These are phyloP conservation scores for Exophiala aquamarina DNA, from an alignment of 2,329 filamentous ascomycete species.

Conservation along the genomic window DNA sequence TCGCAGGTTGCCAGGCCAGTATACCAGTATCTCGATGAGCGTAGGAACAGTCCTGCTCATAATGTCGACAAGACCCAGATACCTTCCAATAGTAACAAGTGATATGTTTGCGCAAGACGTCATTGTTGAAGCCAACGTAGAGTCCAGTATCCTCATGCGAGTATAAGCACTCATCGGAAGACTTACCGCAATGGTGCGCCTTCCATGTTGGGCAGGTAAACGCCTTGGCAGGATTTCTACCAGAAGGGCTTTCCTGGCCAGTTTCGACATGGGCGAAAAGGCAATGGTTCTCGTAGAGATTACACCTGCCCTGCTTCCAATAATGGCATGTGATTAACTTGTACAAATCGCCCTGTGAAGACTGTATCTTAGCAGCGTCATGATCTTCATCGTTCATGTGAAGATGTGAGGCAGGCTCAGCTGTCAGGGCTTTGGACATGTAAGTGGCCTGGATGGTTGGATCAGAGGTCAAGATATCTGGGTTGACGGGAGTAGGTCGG, in stretches of 20 bases:
- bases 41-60: too few relatives aligned
- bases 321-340: conserved; percentile 22
- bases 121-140: conserved; percentile 11
- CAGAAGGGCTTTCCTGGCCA: conserved; percentile 9
- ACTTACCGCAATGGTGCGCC: conserved; percentile 2
- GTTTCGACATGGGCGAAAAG: conserved; percentile 20
- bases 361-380: not conserved
- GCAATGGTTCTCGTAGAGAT: conserved; percentile 16
- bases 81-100: conserved; percentile 19
- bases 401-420: too few relatives aligned
- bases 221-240: conserved; percentile 6
- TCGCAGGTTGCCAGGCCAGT: conserved; percentile 11
- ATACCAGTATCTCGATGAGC: conserved; percentile 20
- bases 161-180: conserved; percentile 7
- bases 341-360: conserved; percentile 10
- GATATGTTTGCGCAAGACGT: conserved; percentile 16
- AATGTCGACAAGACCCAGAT: too few relatives aligned
- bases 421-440: not conserved
- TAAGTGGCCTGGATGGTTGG: not conserved
- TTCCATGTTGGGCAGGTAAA: conserved; percentile 19
- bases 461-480: not conserved
- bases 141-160: conserved; percentile 22
- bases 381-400: too few relatives aligned
- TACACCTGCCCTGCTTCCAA: conserved; percentile 12
- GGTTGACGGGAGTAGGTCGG: not conserved